Evolutionary conservation across 257 asterid genomes (phyloP).

Genomic region (Cynanchum wilfordii): DNA sequence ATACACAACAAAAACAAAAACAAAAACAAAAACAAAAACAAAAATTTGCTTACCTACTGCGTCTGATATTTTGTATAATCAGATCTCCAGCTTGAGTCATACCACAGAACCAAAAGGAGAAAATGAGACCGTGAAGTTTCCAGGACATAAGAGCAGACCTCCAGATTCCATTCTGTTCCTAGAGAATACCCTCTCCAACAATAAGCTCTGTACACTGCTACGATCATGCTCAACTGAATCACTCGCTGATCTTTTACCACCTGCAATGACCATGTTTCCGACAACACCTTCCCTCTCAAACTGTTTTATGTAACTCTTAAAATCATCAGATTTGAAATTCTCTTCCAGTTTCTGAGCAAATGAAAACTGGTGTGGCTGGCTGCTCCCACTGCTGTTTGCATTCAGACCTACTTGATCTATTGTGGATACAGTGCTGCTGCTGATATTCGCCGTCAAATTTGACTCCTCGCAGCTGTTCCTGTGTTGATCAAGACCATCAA

Average conservation of each 20-base stretch:
- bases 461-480: conserved; percentile 28
- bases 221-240: conserved; percentile 43
- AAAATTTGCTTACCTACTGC: background rate
- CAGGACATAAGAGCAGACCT: conserved; percentile 54
- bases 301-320: conserved; percentile 49
- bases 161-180: conserved; percentile 55
- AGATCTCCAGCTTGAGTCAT: conserved; percentile 10
- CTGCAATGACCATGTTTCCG: conserved; percentile 26
- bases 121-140: conserved; percentile 35
- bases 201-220: conserved; percentile 32
- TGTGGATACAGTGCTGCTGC: conserved; percentile 16
- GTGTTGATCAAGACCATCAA: conserved; percentile 15
- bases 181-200: conserved; percentile 49
- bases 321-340: conserved; percentile 26
- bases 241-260: conserved; percentile 22
- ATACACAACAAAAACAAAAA: too few relatives aligned
- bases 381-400: conserved; percentile 15
- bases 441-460: conserved; percentile 26
- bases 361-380: conserved; percentile 33
- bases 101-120: conserved; percentile 37
- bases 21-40: background rate
- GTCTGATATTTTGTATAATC: background rate
- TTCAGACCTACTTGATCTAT: conserved; percentile 8
- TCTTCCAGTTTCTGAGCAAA: conserved; percentile 33
- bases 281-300: conserved; percentile 35